phyloP scores from a whole-genome alignment of 768 basidiomycete genomes.

The Coprinopsis cinerea region DNA sequence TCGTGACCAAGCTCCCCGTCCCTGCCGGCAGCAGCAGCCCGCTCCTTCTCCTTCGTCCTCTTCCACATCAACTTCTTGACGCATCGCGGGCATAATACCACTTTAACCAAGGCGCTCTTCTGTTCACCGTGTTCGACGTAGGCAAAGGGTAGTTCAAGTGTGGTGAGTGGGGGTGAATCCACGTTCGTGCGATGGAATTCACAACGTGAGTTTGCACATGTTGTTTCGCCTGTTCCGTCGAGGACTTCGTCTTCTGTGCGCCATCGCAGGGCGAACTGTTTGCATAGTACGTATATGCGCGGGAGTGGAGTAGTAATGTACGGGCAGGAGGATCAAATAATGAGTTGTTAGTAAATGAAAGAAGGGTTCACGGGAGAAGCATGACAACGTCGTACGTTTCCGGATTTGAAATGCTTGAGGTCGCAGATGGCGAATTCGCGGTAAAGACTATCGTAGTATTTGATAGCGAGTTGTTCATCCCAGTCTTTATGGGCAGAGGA shows the following conservation, averaged over 20 bases:
- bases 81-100: constrained; percentile 78
- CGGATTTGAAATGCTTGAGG: constrained; percentile 92
- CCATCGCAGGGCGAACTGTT: constrained; percentile 95
- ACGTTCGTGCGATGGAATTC: constrained; percentile 45
- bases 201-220: constrained; percentile 89
- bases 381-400: constrained; percentile 52
- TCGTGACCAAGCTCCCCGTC: constrained; percentile 9
- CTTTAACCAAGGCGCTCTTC: constrained; percentile 85
- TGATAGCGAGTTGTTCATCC: constrained; percentile 82
- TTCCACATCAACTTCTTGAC: constrained; percentile 86
- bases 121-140: constrained; percentile 74
- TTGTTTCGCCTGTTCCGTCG: constrained; percentile 75
- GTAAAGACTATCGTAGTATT: constrained; percentile 85
- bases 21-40: constrained; percentile 9
- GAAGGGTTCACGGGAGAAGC: neutral
- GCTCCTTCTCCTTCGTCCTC: constrained; percentile 54
- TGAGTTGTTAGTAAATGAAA: neutral
- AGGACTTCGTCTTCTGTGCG: constrained; percentile 89
- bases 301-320: no score
- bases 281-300: neutral
- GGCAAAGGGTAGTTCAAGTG: constrained; percentile 85
- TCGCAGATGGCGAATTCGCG: constrained; percentile 92
- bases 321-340: no score
- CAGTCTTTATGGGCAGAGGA: constrained; percentile 34
- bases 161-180: constrained; percentile 42